Percentiles rank a stretch among this genome's conserved stretches.
phyloP scores from a whole-genome alignment of 805 yeast species.

The Wickerhamiella nectarea region DNA sequence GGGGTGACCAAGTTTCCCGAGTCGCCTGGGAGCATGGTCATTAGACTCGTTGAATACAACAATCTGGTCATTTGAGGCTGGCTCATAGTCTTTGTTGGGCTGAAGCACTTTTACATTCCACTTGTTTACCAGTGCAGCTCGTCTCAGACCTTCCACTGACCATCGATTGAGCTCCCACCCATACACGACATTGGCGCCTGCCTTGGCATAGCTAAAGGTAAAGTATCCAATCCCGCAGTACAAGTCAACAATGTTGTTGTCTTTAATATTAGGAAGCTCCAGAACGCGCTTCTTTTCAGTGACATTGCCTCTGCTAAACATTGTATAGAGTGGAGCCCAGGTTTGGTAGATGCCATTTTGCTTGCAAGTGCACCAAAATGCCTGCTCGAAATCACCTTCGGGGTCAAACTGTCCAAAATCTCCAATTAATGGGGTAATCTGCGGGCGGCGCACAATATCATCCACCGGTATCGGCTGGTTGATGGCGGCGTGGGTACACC shows the following conservation, averaged over 20 bases:
- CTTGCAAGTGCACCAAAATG: slow-evolving; percentile 56
- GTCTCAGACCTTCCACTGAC: slow-evolving; percentile 58
- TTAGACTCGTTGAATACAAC: slow-evolving; percentile 55
- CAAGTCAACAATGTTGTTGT: slow-evolving; percentile 45
- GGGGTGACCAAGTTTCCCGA: slow-evolving; percentile 10
- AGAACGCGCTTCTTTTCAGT: slow-evolving; percentile 63
- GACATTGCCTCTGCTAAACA: slow-evolving; percentile 80
- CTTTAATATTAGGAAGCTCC: slow-evolving; percentile 21
- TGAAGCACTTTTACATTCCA: slow-evolving; percentile 29
- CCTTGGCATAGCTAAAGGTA: slow-evolving; percentile 48
- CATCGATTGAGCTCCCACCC: slow-evolving; percentile 83
- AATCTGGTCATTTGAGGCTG: slow-evolving; percentile 24
- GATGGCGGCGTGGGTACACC: slow-evolving; percentile 48
- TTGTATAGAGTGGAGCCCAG: slow-evolving; percentile 77
- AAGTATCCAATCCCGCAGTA: slow-evolving; percentile 84
- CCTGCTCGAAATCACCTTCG: slow-evolving; percentile 20
- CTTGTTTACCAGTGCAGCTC: slow-evolving; percentile 39
- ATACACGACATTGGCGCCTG: slow-evolving; percentile 39
- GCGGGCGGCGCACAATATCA: slow-evolving; percentile 54
- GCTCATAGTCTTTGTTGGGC: slow-evolving; percentile 24
- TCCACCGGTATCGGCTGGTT: slow-evolving; percentile 48
- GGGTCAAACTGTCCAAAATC: slow-evolving; percentile 37
- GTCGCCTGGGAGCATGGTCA: slow-evolving; percentile 35
- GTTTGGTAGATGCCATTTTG: slow-evolving; percentile 67
- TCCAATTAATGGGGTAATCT: slow-evolving; percentile 47